phyloP scores from a whole-genome alignment of 73 alveolate species.

The Tetrahymena malaccensis region DNA sequence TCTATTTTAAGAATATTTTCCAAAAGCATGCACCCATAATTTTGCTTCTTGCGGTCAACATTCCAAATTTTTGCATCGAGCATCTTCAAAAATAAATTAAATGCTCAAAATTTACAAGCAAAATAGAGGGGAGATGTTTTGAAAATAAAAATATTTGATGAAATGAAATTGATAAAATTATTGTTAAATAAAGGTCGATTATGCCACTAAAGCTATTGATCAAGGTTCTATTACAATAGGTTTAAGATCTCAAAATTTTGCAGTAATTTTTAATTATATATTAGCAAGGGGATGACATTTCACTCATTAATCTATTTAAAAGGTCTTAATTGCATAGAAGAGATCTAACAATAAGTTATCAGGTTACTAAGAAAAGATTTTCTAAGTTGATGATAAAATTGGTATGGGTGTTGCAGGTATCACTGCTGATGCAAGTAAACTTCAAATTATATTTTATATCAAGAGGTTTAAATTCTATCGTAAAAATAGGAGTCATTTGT shows the following conservation, averaged over 20 bases:
- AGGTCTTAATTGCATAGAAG: constrained; percentile 77
- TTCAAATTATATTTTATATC: neutral
- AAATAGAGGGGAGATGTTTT: no score
- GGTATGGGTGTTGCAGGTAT: constrained; percentile 97
- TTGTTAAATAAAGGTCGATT: constrained; percentile 54
- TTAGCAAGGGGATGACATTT: neutral
- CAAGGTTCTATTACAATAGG: constrained; percentile 95
- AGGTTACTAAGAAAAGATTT: constrained; percentile 74
- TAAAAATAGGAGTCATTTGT: constrained; percentile 57
- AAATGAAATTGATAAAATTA: neutral
- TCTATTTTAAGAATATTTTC: neutral
- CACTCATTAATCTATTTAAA: neutral
- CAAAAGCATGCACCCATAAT: neutral
- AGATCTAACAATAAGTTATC: constrained; percentile 85
- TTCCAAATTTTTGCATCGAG: neutral
- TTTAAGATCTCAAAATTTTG: constrained; percentile 68
- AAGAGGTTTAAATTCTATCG: neutral
- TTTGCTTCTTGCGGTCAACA: neutral
- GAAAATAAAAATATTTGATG: no score
- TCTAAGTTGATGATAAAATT: constrained; percentile 93
- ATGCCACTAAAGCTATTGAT: constrained; percentile 98
- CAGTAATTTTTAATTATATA: constrained; percentile 32
- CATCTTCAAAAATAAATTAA: no score
- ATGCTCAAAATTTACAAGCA: neutral
- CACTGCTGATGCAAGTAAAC: constrained; percentile 87